Base-by-base conservation (phyloP, 192 early-diverging fungal species). In the Bifiguratus adelaidae region DNA sequence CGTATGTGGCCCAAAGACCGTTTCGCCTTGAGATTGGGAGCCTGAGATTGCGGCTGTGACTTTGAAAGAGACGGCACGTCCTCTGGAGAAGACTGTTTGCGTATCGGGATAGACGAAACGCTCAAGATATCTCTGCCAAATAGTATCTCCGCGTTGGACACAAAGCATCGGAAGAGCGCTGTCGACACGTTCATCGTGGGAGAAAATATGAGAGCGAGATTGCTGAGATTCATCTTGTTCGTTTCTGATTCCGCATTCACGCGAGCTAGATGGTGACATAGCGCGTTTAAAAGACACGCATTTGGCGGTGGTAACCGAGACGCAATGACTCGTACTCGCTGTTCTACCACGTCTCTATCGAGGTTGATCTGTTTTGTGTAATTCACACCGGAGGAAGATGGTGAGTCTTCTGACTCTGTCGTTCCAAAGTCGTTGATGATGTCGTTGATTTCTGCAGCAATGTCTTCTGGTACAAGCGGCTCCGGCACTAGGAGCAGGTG, bases 221-320 rank as follows among this genome's bases (percentile, higher is more conserved):
- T 81, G 19, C 69, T 73, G 2, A 67, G 60, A 22, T 64, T 75
- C 78, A 81, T 81, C 33, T 71, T 66, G 49, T 77, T 81, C 34
- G 62, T 58, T 13, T 69, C 61, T 4, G 51, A 44, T 27, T 67
- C 55, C 25, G 45, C 63, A 8, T 63, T 65, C 13, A 81, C 61
- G 23, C 63, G 61, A 40, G 72, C 60, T 32, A 81, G 53, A 48
- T 81, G 78, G 29, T 53, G 55, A 42, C 63, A 75, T 13, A 81
- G 52, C 32, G 58, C 60, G 11, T 61, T 56, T 11, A 81, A 55
- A 32, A 76, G 34, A 55, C 68, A 63, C 29, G 70, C 70, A 47
- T 73, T 71, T 43, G 65, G 37, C 8, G 62, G 56, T 0, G 78
- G 75, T 9, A 81, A 36, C 20, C 58, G 58, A 16, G 58, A 25